Conservation (phyloP, 2,329 filamentous ascomycete species). For the Thermoascus crustaceus region DNA sequence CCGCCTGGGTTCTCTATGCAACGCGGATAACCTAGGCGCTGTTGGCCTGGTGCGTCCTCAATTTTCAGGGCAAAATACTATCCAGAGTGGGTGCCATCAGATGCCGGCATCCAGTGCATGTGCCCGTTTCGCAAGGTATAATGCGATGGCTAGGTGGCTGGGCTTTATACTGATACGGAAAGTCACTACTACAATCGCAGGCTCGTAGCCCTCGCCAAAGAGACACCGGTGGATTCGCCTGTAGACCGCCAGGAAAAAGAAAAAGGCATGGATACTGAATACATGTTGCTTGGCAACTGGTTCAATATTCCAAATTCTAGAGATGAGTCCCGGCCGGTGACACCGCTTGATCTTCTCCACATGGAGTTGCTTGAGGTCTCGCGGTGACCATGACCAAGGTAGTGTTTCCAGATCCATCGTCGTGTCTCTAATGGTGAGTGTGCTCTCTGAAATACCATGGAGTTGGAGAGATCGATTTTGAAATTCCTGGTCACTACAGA, state of each 20-base stretch:
- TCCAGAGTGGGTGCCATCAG: conserved; percentile 65
- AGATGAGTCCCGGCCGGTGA: conserved; percentile 44
- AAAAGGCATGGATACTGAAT: conserved; percentile 62
- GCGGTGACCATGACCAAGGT: conserved; percentile 20
- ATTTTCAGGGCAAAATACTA: conserved; percentile 66
- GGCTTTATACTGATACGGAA: too few species aligned
- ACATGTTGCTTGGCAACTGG: conserved; percentile 42
- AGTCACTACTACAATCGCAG: too few species aligned
- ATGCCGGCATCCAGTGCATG: conserved; percentile 42
- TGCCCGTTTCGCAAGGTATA: conserved; percentile 75
- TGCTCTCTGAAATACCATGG: conserved; percentile 30
- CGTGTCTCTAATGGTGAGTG: conserved; percentile 20
- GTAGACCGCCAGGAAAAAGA: conserved; percentile 68
- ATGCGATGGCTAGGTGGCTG: conserved; percentile 54
- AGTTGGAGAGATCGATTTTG: conserved; percentile 29
- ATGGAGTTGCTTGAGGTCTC: not conserved
- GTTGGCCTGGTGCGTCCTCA: conserved; percentile 18
- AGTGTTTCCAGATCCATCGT: conserved; percentile 38
- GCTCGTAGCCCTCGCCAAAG: too few species aligned
- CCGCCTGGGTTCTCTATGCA: conserved; percentile 57
- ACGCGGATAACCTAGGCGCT: conserved; percentile 36
- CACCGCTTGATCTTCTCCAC: conserved; percentile 16
- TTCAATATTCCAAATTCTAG: conserved; percentile 35
- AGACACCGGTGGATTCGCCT: conserved; percentile 43
- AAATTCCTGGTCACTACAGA: conserved; percentile 28